phyloP scores from a whole-genome alignment of 2,329 filamentous ascomycete genomes.

The Coniochaeta pulveracea region DNA sequence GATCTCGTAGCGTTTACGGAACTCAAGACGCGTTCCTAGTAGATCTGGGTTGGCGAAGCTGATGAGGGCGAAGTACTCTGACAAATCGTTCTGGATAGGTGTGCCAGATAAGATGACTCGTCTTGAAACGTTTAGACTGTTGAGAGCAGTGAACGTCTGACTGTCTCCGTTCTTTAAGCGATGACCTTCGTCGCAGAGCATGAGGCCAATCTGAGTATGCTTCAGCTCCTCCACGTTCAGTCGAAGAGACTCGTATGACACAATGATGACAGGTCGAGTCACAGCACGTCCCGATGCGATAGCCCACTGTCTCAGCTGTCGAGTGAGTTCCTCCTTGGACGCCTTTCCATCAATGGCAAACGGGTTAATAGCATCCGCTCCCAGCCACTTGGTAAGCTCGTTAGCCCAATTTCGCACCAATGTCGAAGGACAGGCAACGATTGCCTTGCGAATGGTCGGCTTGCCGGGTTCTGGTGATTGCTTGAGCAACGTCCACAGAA shows the following conservation, averaged over 20 bases:
- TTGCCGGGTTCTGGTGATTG: slow-evolving; percentile 95
- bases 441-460: slow-evolving; percentile 86
- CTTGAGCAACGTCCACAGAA: slow-evolving; percentile 94
- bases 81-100: slow-evolving; percentile 96
- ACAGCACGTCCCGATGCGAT: slow-evolving; percentile 83
- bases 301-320: slow-evolving; percentile 89
- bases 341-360: slow-evolving; percentile 97
- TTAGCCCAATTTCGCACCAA: slow-evolving; percentile 97
- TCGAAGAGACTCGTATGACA: slow-evolving; percentile 92
- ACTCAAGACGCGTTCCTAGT: slow-evolving; percentile 78
- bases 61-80: slow-evolving; percentile 91
- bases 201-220: slow-evolving; percentile 78
- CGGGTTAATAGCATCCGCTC: slow-evolving; percentile 77
- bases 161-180: slow-evolving; percentile 94
- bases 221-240: slow-evolving; percentile 85
- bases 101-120: slow-evolving; percentile 94
- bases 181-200: slow-evolving; percentile 95
- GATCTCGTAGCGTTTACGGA: slow-evolving; percentile 86
- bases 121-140: slow-evolving; percentile 78
- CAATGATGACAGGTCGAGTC: slow-evolving; percentile 87
- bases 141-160: slow-evolving; percentile 86
- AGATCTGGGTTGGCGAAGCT: slow-evolving; percentile 94
- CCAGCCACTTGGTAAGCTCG: slow-evolving; percentile 92
- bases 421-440: slow-evolving; percentile 94
- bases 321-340: slow-evolving; percentile 81